A percentile compares a stretch with the other conserved stretches of the same genome.
These are phyloP conservation scores for Pseudohalonectria lignicola DNA, from an alignment of 2,329 filamentous ascomycete species.

Conservation along the genomic window DNA sequence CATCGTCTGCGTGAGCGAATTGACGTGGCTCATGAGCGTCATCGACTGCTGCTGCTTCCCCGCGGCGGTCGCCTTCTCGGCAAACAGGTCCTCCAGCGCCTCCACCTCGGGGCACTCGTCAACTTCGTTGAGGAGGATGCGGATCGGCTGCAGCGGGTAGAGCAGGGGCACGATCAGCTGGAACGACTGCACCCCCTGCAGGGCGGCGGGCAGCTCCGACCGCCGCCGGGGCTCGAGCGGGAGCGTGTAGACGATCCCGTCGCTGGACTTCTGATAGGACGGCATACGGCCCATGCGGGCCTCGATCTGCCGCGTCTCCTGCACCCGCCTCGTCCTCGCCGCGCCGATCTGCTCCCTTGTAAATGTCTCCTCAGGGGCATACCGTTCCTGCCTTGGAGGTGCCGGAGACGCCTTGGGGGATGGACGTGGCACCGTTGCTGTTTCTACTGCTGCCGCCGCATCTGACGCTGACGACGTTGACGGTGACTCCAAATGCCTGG, in stretches of 20 bases:
- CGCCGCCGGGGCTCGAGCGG: constrained; percentile 57
- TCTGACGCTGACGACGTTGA: constrained; percentile 4
- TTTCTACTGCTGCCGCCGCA: too few relatives aligned
- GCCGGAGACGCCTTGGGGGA: not conserved
- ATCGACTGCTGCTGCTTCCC: constrained; percentile 47
- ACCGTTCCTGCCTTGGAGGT: constrained; percentile 13
- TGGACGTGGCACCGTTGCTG: not conserved
- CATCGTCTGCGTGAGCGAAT: constrained; percentile 63
- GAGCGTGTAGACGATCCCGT: constrained; percentile 60
- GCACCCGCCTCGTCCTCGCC: constrained; percentile 51
- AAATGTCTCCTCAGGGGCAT: constrained; percentile 36
- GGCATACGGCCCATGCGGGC: constrained; percentile 59
- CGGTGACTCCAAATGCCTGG: constrained; percentile 28
- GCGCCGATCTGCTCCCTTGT: constrained; percentile 47
- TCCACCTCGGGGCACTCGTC: constrained; percentile 48
- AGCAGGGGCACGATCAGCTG: constrained; percentile 58
- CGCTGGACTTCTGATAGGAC: constrained; percentile 55
- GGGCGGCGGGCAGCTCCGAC: constrained; percentile 44
- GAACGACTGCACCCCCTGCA: constrained; percentile 52
- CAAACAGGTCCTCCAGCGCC: constrained; percentile 54
- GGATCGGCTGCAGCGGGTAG: constrained; percentile 61
- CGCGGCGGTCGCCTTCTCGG: constrained; percentile 37
- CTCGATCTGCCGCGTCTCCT: constrained; percentile 63
- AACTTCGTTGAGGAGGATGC: constrained; percentile 54
- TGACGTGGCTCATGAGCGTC: constrained; percentile 62